Evolutionary conservation across 345 rosid genomes (phyloP).

Genomic region (Cardamine chenopodiifolia): DNA sequence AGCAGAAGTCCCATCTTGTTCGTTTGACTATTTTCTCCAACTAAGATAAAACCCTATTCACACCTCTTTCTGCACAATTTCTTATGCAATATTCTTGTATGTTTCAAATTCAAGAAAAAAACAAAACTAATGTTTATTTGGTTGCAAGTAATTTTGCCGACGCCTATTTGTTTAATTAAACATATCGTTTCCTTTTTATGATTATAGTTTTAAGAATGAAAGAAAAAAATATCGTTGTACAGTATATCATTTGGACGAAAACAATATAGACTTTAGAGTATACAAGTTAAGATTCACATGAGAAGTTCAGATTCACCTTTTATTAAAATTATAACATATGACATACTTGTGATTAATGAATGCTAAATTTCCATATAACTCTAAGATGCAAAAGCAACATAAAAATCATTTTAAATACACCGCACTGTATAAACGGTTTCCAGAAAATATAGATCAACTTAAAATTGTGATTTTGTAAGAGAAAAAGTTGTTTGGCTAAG

Average conservation of each 20-base stretch:
- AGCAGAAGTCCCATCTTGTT: conserved; percentile 46
- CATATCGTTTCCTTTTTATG: neutral
- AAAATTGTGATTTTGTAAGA: no score
- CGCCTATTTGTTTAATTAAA: neutral
- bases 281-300: no score
- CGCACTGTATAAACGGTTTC: no score
- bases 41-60: conserved; percentile 23
- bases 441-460: no score
- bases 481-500: no score
- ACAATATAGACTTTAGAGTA: no score
- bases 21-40: conserved; percentile 39
- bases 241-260: neutral
- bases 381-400: no score
- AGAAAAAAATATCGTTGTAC: neutral
- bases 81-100: conserved; percentile 14
- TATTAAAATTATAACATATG: no score
- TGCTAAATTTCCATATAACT: no score
- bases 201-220: neutral
- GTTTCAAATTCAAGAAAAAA: conserved; percentile 9
- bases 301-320: no score
- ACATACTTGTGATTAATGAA: no score
- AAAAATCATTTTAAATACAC: no score
- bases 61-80: conserved; percentile 4
- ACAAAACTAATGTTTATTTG: neutral
- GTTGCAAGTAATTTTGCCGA: neutral